A percentile compares a stretch with the other conserved stretches of the same genome.
Conservation (phyloP, 2,329 filamentous ascomycete genomes). For the Calonectria leucothoes region DNA sequence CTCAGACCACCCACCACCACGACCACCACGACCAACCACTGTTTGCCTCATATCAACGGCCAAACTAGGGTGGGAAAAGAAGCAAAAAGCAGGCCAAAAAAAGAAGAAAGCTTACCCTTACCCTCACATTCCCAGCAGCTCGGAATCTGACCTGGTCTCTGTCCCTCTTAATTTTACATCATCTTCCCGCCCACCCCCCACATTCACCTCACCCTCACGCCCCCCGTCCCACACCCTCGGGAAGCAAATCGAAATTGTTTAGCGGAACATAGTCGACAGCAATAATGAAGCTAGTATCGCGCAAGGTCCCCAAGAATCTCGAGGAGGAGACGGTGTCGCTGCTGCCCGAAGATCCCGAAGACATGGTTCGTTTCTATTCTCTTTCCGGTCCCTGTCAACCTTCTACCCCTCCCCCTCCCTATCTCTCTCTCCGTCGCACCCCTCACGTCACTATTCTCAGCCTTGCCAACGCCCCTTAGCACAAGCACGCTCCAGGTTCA, state of each 20-base stretch:
- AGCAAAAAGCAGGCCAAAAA: background rate
- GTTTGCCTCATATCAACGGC: background rate
- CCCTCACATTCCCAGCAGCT: background rate
- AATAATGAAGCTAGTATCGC: constrained; percentile 54
- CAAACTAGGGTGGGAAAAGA: background rate
- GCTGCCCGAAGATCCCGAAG: constrained; percentile 58
- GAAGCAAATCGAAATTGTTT: background rate
- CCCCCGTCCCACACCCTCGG: constrained; percentile 4
- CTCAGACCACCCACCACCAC: background rate
- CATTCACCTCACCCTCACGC: no score
- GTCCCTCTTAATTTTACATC: background rate
- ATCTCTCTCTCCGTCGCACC: constrained; percentile 18
- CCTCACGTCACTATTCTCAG: constrained; percentile 2
- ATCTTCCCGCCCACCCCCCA: background rate
- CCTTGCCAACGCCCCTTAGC: background rate
- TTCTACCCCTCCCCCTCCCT: constrained; percentile 35
- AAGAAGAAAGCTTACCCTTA: background rate
- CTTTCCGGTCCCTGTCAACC: background rate
- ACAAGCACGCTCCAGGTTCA: background rate
- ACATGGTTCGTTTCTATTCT: constrained; percentile 52
- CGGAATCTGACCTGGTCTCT: background rate
- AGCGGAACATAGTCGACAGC: constrained; percentile 24
- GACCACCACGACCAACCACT: no score
- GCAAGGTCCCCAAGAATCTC: constrained; percentile 51
- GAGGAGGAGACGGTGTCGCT: constrained; percentile 56